Evolutionary conservation across 129 eudicot species (phyloP), one percentile per base, ranked within the genome.

Genomic region (Dittrichia graveolens): DNA sequence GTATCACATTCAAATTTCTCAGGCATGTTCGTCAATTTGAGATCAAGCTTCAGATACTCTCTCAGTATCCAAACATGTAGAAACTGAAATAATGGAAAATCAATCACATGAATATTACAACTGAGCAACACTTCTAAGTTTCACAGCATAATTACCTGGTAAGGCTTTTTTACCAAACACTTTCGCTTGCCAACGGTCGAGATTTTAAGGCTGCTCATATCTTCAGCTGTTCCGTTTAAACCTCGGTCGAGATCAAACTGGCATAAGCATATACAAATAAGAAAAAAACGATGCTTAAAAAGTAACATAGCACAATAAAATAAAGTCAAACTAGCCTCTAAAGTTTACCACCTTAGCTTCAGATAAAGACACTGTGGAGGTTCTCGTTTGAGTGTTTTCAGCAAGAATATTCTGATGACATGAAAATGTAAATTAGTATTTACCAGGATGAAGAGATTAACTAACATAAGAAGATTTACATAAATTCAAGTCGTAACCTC

Each of bases 41-140:
- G 6, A 61, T 89, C 90, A 3, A 80, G 18, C 53, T 74, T 69
- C 16, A 86, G 55, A 72, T 89, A 89, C 38, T 89, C 88, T 71
- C 96, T 78, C 6, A 89, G 69, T 50, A 86, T 63, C 88, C 92
- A 86, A 2, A 75, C 53, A 81, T 89, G 85, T 3, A 89, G 78
- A 80, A 89, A 84, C 96, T 89, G 88, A 37, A 50, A 62, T 6
- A 41, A 59, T 5, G 4, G 2, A 45, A 58, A 48, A 24, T 24
- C 24, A 2, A 67, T 18, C 43, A 16, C 76, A 40, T 13, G 8
- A 43, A 5, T 42, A 31, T 8, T 52, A 10, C 3, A 9, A 14
- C 5, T 3, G 14, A 34, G n/a, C 9, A 18, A 19, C 24, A 12
- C 9, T 9, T 34, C 38, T 10, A 13, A 39, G 11, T 47, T 38